These are phyloP conservation scores for Madurella mycetomatis DNA, from an alignment of 2,329 filamentous ascomycete genomes.

Conservation along the genomic window DNA sequence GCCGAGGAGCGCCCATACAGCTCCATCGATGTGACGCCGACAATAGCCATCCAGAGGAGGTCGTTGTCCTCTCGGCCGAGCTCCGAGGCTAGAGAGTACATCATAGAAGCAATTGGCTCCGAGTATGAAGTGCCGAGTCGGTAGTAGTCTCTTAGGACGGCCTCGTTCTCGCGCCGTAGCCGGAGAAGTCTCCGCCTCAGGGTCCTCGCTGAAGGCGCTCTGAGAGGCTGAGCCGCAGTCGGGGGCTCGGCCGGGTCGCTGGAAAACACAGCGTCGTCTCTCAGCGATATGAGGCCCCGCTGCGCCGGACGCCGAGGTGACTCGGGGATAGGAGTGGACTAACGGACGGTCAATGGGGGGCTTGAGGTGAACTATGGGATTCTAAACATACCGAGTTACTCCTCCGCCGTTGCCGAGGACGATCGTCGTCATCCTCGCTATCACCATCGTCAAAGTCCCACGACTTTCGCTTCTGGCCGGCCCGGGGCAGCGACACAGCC, in stretches of 20 bases:
- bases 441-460: conserved; percentile 67
- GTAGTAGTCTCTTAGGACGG: conserved; percentile 76
- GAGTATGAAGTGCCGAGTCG: conserved; percentile 83
- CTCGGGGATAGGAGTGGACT: conserved; percentile 63
- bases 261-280: conserved; percentile 42
- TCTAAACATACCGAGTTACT: conserved; percentile 72
- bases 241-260: conserved; percentile 51
- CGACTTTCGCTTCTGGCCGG: conserved; percentile 72
- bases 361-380: conserved; percentile 5
- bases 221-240: conserved; percentile 54
- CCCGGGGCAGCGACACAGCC: conserved; percentile 40
- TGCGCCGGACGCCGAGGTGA: conserved; percentile 59
- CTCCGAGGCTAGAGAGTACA: conserved; percentile 92
- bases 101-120: conserved; percentile 88
- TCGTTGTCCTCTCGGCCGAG: conserved; percentile 96
- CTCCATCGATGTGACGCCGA: conserved; percentile 91
- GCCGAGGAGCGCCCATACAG: conserved; percentile 82
- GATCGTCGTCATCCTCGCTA: conserved; percentile 65
- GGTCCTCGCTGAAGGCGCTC: conserved; percentile 64
- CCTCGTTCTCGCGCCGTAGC: conserved; percentile 72
- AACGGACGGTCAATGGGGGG: conserved; percentile 36
- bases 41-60: conserved; percentile 88
- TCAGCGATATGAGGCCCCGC: conserved; percentile 55
- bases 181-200: conserved; percentile 70
- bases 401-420: conserved; percentile 73